phyloP scores from a whole-genome alignment of 1,139 yeast species.

The Magnusiomyces paraingens region DNA sequence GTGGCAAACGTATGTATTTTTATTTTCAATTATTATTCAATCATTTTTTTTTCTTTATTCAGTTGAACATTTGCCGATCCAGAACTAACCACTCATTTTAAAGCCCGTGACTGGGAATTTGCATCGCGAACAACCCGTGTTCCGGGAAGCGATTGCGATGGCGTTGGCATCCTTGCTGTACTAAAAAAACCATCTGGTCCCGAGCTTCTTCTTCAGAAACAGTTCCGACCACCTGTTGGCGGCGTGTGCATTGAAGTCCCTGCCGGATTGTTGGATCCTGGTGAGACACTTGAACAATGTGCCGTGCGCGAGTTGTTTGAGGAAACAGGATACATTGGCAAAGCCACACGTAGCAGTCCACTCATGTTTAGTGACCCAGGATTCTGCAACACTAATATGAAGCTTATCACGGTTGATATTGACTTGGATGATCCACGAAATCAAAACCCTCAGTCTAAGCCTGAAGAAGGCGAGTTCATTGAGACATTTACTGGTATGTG shows the following conservation, averaged over 20 bases:
- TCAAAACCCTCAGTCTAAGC: constrained; percentile 57
- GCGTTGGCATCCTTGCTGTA: constrained; percentile 80
- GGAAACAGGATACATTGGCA: constrained; percentile 86
- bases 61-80: not conserved
- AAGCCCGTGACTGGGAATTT: constrained; percentile 76
- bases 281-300: constrained; percentile 68
- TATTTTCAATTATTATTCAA: not conserved
- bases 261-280: constrained; percentile 87
- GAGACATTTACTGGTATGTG: constrained; percentile 51
- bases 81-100: constrained; percentile 2
- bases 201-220: constrained; percentile 70
- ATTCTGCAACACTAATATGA: constrained; percentile 82
- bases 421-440: constrained; percentile 65
- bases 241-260: constrained; percentile 90
- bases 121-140: constrained; percentile 79
- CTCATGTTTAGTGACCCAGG: constrained; percentile 86
- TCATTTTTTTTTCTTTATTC: not conserved
- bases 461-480: constrained; percentile 86
- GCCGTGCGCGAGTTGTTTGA: constrained; percentile 84
- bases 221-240: constrained; percentile 85
- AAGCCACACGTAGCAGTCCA: constrained; percentile 41
- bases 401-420: constrained; percentile 69
- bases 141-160: constrained; percentile 62
- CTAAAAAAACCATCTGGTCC: constrained; percentile 47
- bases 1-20: constrained; percentile 23